Conservation (phyloP, 805 yeast species). For the Cyberlindnera americana region DNA sequence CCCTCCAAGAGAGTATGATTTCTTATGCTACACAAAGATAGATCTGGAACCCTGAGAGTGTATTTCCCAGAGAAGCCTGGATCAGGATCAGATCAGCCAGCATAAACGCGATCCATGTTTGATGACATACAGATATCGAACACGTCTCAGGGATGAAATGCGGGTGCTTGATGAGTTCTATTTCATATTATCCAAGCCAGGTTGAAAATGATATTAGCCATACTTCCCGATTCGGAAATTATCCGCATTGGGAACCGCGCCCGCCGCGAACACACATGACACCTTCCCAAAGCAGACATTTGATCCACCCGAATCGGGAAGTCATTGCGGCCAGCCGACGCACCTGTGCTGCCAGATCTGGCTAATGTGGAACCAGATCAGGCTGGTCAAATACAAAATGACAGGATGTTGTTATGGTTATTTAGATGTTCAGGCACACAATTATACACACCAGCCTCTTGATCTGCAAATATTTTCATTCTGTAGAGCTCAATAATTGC, state of each 20-base stretch:
- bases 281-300: conserved; percentile 8
- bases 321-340: conserved; percentile 6
- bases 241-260: neutral
- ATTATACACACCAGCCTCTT: conserved; percentile 1
- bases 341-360: conserved; percentile 1
- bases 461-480: too few relatives aligned
- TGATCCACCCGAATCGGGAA: conserved; percentile 14
- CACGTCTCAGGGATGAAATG: too few relatives aligned
- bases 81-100: conserved; percentile 1
- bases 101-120: too few relatives aligned
- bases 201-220: too few relatives aligned
- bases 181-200: too few relatives aligned
- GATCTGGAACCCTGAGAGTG: too few relatives aligned
- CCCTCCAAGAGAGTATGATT: too few relatives aligned
- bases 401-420: too few relatives aligned
- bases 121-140: neutral
- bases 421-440: neutral
- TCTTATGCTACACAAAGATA: too few relatives aligned
- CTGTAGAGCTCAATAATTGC: too few relatives aligned
- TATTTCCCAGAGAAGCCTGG: too few relatives aligned
- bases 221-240: conserved; percentile 7
- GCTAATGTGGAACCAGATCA: neutral
- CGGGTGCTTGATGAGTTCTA: neutral
- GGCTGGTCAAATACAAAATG: neutral
- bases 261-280: conserved; percentile 6